These are phyloP conservation scores for Smittium mucronatum DNA, from an alignment of 371 early-diverging fungal genomes.

Conservation along the genomic window DNA sequence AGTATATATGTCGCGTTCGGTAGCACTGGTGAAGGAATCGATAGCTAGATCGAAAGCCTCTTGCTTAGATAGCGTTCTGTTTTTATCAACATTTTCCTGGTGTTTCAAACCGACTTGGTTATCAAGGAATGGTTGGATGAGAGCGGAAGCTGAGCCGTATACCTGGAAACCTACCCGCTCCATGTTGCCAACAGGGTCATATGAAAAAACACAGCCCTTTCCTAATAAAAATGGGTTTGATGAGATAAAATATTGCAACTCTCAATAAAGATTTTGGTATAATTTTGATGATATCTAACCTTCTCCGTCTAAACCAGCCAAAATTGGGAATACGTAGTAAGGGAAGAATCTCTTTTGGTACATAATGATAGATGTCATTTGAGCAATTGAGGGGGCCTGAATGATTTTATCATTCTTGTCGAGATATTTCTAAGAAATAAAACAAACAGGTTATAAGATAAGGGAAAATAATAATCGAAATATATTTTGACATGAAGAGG, in stretches of 20 bases:
- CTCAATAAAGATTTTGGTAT: too few relatives aligned
- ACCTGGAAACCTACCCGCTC: constrained; percentile 69
- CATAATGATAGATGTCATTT: constrained; percentile 86
- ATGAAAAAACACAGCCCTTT: constrained; percentile 81
- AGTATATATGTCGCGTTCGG: constrained; percentile 99
- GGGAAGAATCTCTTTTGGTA: constrained; percentile 97
- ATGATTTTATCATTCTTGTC: constrained; percentile 86
- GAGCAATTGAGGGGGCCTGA: constrained; percentile 77
- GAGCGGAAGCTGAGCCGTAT: constrained; percentile 77
- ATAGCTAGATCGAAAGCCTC: constrained; percentile 69
- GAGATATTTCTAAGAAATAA: constrained; percentile 59
- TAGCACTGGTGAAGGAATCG: constrained; percentile 95
- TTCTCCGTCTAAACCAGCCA: constrained; percentile 87
- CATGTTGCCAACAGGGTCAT: constrained; percentile 95
- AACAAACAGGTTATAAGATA: background rate
- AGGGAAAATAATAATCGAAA: background rate
- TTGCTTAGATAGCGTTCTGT: constrained; percentile 21
- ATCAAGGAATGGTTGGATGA: constrained; percentile 98
- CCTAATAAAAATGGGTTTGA: constrained; percentile 30
- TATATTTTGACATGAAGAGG: background rate
- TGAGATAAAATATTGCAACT: too few relatives aligned
- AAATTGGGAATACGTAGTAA: constrained; percentile 83
- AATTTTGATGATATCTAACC: too few relatives aligned
- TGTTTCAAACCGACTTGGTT: constrained; percentile 73
- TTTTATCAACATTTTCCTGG: constrained; percentile 31